Evolutionary conservation across 2,329 filamentous ascomycete species (phyloP).

Genomic region (Colletotrichum spinosum): DNA sequence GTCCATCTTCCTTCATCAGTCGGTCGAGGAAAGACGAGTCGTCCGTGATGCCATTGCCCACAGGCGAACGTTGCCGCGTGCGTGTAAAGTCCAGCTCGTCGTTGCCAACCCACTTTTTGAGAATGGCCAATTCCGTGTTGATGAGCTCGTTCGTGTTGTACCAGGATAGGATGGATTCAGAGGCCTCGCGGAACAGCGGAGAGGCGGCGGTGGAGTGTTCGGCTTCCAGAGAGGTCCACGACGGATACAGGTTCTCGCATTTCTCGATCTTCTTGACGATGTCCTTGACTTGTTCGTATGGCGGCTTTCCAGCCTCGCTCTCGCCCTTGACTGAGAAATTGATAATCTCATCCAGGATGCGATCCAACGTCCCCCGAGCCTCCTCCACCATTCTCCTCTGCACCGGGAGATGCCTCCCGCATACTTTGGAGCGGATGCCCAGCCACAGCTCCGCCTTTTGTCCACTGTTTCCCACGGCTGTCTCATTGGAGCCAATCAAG

Average conservation of each 20-base stretch:
- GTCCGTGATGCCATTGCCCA: slow-evolving; percentile 81
- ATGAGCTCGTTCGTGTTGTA: slow-evolving; percentile 97
- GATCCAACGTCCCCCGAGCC: slow-evolving; percentile 77
- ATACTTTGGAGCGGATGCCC: slow-evolving; percentile 84
- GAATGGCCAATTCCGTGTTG: slow-evolving; percentile 89
- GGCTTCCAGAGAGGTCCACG: slow-evolving; percentile 76
- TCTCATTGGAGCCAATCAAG: slow-evolving; percentile 80
- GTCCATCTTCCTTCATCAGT: slow-evolving; percentile 93
- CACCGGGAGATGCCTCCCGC: slow-evolving; percentile 84
- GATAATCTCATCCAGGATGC: slow-evolving; percentile 86
- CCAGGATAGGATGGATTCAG: slow-evolving; percentile 92
- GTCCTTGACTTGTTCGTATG: slow-evolving; percentile 89
- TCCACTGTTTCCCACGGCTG: slow-evolving; percentile 69
- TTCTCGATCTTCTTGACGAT: slow-evolving; percentile 92
- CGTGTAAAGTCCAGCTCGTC: slow-evolving; percentile 92
- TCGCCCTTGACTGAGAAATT: slow-evolving; percentile 95
- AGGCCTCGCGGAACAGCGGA: slow-evolving; percentile 81
- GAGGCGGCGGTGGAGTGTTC: slow-evolving; percentile 84
- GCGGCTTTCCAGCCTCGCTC: slow-evolving; percentile 88
- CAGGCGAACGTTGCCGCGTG: slow-evolving; percentile 75
- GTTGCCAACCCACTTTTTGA: slow-evolving; percentile 98
- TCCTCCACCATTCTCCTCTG: slow-evolving; percentile 92
- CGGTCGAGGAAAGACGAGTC: slow-evolving; percentile 95
- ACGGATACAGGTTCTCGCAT: slow-evolving; percentile 87
- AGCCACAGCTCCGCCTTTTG: slow-evolving; percentile 88